Base-by-base conservation (phyloP, 2,329 filamentous ascomycete species). In the Claviceps arundinis region DNA sequence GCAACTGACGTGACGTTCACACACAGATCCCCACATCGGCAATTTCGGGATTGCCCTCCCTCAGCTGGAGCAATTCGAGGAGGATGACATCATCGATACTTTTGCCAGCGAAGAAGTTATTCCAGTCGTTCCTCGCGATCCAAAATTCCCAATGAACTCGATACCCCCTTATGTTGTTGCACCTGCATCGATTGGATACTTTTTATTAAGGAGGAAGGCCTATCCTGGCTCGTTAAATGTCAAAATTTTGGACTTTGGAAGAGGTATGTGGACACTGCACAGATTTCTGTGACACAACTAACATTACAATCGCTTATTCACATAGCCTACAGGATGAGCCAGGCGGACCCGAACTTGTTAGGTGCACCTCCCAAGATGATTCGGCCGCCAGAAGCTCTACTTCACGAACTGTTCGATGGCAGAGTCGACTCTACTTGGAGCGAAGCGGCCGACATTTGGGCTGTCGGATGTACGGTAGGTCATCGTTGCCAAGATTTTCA, bases 221-320 rank as follows among this genome's bases (percentile, higher is more conserved):
- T 8, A 5, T 19, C 3, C 4, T 22, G 22, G 37, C 17, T 40
- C 17, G 26, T 26, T 8, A 26, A 26, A 26, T n/a, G n/a, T 49
- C 34, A 49, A 41, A 17, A 49, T 49, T 49, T n/a, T 49, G 9
- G 47, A 49, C 37, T 49, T 49, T 41, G 47, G 47, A 41, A 49
- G 47, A 42, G 47, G 47, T 42, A 42, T 26, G 37, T 38, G 17
- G n/a, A 48, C 16, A 37, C 5, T 22, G 30, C 3, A 13, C n/a
- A 40, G 1, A 24, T 40, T 22, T 16, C 24, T 37, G 5, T 16
- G 11, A 11, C 30, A 13, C n/a, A 11, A 8, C 46, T 37, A 4
- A 40, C 30, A 37, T 17, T 22, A 40, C 6, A 26, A 26, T 26
- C 5, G 9, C 8, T 48, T 19, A 3, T 8, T 38, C n/a, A 7